Evolutionary conservation across 164 flowering plant species (phyloP).

Genomic region (Aristolochia contorta): DNA sequence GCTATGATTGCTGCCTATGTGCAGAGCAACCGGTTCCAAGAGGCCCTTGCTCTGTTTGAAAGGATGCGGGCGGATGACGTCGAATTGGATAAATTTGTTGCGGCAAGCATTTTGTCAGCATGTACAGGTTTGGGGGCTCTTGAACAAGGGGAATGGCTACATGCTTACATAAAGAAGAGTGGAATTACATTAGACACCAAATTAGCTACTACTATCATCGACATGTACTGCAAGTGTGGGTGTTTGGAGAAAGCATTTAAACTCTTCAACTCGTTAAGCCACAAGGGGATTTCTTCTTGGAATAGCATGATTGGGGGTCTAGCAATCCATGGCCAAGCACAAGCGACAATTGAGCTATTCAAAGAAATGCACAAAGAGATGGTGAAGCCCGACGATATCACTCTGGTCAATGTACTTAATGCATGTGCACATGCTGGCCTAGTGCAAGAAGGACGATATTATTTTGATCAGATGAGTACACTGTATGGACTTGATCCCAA

Average conservation of each 20-base stretch:
- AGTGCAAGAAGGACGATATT: slow-evolving; percentile 9
- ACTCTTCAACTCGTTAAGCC: slow-evolving; percentile 1
- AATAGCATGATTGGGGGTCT: slow-evolving; percentile 12
- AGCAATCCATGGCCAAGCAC: slow-evolving; percentile 7
- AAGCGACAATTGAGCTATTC: slow-evolving; percentile 7
- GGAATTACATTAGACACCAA: slow-evolving; percentile 6
- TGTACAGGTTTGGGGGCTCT: slow-evolving; percentile 8
- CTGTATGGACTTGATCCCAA: slow-evolving; percentile 10
- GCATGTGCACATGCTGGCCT: slow-evolving; percentile 13
- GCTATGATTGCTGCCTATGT: slow-evolving; percentile 8
- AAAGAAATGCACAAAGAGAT: slow-evolving; percentile 10
- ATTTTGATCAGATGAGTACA: slow-evolving; percentile 8
- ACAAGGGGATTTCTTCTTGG: slow-evolving; percentile 10
- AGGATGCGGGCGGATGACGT: slow-evolving; percentile 5
- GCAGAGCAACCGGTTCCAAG: slow-evolving; percentile 7
- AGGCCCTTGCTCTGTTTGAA: slow-evolving; percentile 10
- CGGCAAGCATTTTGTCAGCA: slow-evolving; percentile 10
- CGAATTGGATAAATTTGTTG: slow-evolving; percentile 7
- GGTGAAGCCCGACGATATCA: slow-evolving; percentile 10
- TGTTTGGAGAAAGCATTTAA: slow-evolving; percentile 10
- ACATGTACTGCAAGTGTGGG: slow-evolving; percentile 14
- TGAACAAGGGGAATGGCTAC: slow-evolving; percentile 14
- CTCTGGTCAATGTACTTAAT: slow-evolving; percentile 13
- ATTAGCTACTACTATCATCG: slow-evolving; percentile 8
- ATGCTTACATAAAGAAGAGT: slow-evolving; percentile 6